Evolutionary conservation across 2,329 filamentous ascomycete species (phyloP).

Genomic region (Rutstroemia sp.): DNA sequence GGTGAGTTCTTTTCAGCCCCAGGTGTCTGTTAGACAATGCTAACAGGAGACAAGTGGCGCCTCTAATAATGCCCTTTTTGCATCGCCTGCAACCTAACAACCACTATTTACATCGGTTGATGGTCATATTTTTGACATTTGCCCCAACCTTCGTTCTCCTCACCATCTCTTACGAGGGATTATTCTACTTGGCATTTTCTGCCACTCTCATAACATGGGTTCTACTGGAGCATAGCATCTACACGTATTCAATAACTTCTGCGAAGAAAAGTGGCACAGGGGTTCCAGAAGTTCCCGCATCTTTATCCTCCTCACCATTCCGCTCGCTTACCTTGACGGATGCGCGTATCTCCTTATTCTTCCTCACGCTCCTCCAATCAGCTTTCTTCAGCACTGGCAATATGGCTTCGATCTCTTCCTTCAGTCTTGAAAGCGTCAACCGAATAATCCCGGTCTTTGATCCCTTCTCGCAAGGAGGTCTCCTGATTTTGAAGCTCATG

Average conservation of each 20-base stretch:
- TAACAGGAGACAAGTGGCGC: slow-evolving; percentile 45
- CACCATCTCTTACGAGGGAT: slow-evolving; percentile 92
- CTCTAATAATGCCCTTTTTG: slow-evolving; percentile 71
- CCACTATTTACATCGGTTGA: slow-evolving; percentile 83
- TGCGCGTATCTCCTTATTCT: slow-evolving; percentile 83
- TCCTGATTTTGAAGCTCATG: slow-evolving; percentile 83
- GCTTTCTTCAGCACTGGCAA: slow-evolving; percentile 98
- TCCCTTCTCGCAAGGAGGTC: slow-evolving; percentile 81
- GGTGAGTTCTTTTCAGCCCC: slow-evolving; percentile 39
- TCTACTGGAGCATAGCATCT: slow-evolving; percentile 75
- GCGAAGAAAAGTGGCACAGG: slow-evolving; percentile 16
- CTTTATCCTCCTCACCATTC: slow-evolving; percentile 25
- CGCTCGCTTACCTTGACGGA: slow-evolving; percentile 76
- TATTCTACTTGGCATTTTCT: slow-evolving; percentile 91
- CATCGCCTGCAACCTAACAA: slow-evolving; percentile 73
- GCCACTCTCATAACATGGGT: slow-evolving; percentile 82
- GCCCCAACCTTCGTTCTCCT: slow-evolving; percentile 91
- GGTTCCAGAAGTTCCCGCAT: slow-evolving; percentile 15
- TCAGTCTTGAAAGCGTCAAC: slow-evolving; percentile 83
- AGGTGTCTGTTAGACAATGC: slow-evolving; percentile 8
- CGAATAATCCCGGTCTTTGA: slow-evolving; percentile 88
- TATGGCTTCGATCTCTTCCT: slow-evolving; percentile 86
- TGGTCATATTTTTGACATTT: slow-evolving; percentile 86
- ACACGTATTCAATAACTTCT: slow-evolving; percentile 30
- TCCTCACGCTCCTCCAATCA: slow-evolving; percentile 88